Base-by-base conservation (phyloP, 2,329 filamentous ascomycete genomes). In the Aspergillus sp. region DNA sequence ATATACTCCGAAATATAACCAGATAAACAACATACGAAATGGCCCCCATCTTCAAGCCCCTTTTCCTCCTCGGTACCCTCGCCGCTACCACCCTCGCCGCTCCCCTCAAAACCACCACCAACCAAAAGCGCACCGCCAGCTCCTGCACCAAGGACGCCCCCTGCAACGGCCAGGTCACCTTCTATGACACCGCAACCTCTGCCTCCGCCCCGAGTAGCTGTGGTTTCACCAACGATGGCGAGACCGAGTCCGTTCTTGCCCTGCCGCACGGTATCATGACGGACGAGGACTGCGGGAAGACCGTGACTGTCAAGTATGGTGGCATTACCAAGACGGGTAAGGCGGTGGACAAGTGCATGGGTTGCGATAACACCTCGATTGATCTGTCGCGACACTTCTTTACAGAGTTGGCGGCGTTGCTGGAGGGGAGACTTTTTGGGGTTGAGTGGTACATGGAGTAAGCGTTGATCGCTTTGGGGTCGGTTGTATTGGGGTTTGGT, bases 331-430 rank as follows among this genome's bases (percentile, higher is more conserved):
- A 73, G 57, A 73, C 66, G 2, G 86, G 81, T 52, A 77, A 59
- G 3, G 80, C 90, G 52, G 78, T 77, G 45, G 88, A 93, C 74
- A 88, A 87, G 73, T 93, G 88, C 75, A 79, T 80, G 69, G 83
- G 84, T 58, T 93, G 88, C 66, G 60, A 43, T 51, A 45, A 58
- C 30, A 54, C 64, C 37, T 72, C 75, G 58, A 78, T 89, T 43
- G 85, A 89, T 60, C 74, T 85, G 55, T 80, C 77, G 54, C 67
- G 74, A 51, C 73, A 75, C 57, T 68, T 78, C 52, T 85, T 83
- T 67, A 53, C 59, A n/a, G 69, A 75, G 17, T 71, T 86, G 39
- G 65, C 64, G 22, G 44, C 49, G 7, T 45, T 63, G 7, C 50
- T 46, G 17, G 63, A 62, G 37, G 74, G 74, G 44, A 71, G 75